Base-by-base conservation (phyloP, 495 filamentous ascomycete species). In the Penicillium coffeae region DNA sequence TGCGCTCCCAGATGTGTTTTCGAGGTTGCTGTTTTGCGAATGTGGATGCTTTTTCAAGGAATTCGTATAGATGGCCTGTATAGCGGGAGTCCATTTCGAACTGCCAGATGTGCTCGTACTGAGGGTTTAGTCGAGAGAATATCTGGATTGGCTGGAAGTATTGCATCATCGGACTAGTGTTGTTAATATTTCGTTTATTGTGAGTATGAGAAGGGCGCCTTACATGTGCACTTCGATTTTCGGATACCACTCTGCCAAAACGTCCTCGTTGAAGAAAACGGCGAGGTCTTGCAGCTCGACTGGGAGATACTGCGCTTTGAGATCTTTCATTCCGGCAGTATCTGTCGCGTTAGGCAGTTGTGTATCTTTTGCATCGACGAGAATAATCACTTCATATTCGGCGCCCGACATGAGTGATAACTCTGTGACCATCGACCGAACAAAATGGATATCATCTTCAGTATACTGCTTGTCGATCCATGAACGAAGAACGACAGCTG, bases 81-180 rank as follows among this genome's bases (percentile, higher is more conserved):
- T 79, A 78, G 22, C 86, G 76, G 13, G 78, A 74, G 59, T 90
- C 84, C 53, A 84, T 74, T 52, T 88, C 84, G 76, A 83, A 85
- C 52, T 88, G 86, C 85, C 84, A 89, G 41, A 84, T 68, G 52
- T 72, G 85, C 34, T 85, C 83, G 51, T 84, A 89, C 41, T 88
- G 77, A 0, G 82, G 83, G 51, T 84, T 33, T 0, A 54, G 47
- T 71, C 19, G 78, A 70, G 51, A 81, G 70, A 48, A 80, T 30
- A 67, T 55, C 22, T 67, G 64, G 5, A 64, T 35, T 13, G 68
- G 57, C 14, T 65, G 62, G 35, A 49, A 57, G 36, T 65, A 54
- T 30, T 50, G 55, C 5, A 58, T 12, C 48, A 60, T 33, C 14
- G 47, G 18, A 13, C 55, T 58, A 14, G 8, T 12, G 5, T 1